phyloP scores from a whole-genome alignment of 345 rosid species.

The Dimocarpus longan region DNA sequence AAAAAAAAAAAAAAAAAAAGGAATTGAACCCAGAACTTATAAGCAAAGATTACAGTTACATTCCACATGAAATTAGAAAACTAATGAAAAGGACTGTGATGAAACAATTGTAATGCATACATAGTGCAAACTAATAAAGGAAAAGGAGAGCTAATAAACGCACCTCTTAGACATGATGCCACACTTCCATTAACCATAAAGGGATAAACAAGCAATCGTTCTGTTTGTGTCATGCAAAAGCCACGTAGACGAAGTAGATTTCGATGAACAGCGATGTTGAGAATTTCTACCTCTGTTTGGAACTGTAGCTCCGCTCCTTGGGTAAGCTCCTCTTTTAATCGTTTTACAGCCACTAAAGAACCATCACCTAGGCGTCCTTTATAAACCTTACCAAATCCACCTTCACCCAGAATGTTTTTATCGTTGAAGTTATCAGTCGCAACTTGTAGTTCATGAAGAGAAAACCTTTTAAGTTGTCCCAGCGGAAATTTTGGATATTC shows the following conservation, averaged over 20 bases:
- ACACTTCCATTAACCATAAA: conserved; percentile 93
- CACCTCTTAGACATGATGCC: conserved; percentile 95
- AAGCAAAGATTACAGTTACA: neutral
- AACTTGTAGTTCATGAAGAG: conserved; percentile 79
- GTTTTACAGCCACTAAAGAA: conserved; percentile 79
- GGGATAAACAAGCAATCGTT: conserved; percentile 87
- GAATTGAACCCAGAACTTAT: neutral
- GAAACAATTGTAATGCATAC: neutral
- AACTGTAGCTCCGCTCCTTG: conserved; percentile 85
- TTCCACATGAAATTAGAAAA: neutral
- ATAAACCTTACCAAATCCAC: conserved; percentile 92
- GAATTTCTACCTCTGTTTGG: conserved; percentile 92
- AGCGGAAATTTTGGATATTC: no score
- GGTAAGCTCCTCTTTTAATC: conserved; percentile 84
- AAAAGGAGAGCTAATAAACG: conserved; percentile 6
- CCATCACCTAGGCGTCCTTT: conserved; percentile 86
- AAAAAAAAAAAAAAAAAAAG: no score
- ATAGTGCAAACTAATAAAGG: conserved; percentile 27
- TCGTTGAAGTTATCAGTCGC: conserved; percentile 82
- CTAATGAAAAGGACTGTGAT: neutral
- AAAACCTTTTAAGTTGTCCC: conserved; percentile 88
- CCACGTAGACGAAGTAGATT: conserved; percentile 84
- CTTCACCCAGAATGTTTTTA: conserved; percentile 70
- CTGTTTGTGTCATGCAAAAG: conserved; percentile 96
- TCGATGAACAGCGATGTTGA: conserved; percentile 92